Evolutionary conservation across 176 grass and related monocot genomes (phyloP).

Genomic region (Tuctoria greenei): DNA sequence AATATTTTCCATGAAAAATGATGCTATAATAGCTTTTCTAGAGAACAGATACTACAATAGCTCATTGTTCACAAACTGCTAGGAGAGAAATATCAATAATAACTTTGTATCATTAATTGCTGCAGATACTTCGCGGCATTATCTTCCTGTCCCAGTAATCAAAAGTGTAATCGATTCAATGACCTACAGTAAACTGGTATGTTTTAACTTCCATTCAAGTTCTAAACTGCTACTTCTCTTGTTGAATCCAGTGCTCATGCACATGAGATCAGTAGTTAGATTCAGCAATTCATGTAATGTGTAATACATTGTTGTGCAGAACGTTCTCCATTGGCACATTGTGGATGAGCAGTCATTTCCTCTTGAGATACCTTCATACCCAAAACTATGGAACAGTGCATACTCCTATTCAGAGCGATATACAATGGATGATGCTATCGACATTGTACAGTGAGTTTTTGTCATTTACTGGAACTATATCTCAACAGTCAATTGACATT

Average conservation of each 20-base stretch:
- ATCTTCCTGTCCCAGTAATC: conserved; percentile 89
- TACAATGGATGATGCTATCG: conserved; percentile 73
- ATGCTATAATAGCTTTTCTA: not conserved
- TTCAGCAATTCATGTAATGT: conserved; percentile 14
- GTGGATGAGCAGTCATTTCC: conserved; percentile 92
- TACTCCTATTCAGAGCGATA: conserved; percentile 98
- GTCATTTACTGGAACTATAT: conserved; percentile 7
- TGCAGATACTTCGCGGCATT: conserved; percentile 95
- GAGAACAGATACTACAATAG: not conserved
- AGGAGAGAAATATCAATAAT: not conserved
- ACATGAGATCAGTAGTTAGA: conserved; percentile 9
- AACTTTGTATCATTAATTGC: conserved; percentile 18
- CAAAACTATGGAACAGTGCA: conserved; percentile 77
- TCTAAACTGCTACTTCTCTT: not conserved
- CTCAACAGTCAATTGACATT: not conserved
- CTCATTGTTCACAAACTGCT: not conserved
- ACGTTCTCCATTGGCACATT: conserved; percentile 98
- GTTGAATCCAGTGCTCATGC: not conserved
- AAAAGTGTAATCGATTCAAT: conserved; percentile 96
- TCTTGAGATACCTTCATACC: conserved; percentile 93
- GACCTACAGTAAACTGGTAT: conserved; percentile 93
- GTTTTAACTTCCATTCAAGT: conserved; percentile 18
- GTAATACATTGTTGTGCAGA: conserved; percentile 51
- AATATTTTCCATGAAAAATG: not conserved
- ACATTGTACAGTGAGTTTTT: conserved; percentile 84